Evolutionary conservation across 495 filamentous ascomycete species (phyloP), one percentile per base, ranked within the genome.

Genomic region (Penicillium silybi): DNA sequence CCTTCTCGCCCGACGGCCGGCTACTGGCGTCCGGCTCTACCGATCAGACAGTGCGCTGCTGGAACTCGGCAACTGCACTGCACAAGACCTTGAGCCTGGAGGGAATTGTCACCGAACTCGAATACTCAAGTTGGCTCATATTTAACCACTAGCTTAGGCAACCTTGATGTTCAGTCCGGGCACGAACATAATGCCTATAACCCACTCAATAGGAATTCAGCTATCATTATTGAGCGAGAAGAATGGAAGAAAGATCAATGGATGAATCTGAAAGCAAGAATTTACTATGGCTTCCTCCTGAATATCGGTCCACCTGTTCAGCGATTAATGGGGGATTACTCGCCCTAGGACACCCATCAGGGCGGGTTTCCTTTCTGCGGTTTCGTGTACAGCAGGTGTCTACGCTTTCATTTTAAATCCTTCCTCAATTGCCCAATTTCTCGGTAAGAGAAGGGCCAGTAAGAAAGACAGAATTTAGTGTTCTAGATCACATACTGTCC

Each of bases 181-280:
- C 34, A 34, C n/a, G 20, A 46, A 37, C 48, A 47, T 44, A 16
- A 37, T 52, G 17, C 22, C 18, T 44, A 7, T 38, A 32, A 18
- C 45, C 46, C 37, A 41, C 13, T 35, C 6, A 2, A 26, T 6
- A 42, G 0, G 15, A 37, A 39, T 40, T 32, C 11, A 26, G 37
- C 18, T n/a, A 49, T 57, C 22, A 49, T 34, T 18, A 38, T 53
- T 42, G 23, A 38, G 17, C 41, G 45, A 34, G 19, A 26, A 45
- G 44, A 51, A 37, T 69, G 62, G 66, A 54, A 63, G 47, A 56
- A 52, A n/a, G n/a, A n/a, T 42, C 47, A 51, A 37, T 69, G 62
- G 66, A 54, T 65, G 47, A 56, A 52, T 16, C 46, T 59, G 23
- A 52, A 54, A 50, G 46, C 42, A 43, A 52, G 38, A 57, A 62